phyloP scores from a whole-genome alignment of 2,329 filamentous ascomycete species.

The Emergomyces orientalis region DNA sequence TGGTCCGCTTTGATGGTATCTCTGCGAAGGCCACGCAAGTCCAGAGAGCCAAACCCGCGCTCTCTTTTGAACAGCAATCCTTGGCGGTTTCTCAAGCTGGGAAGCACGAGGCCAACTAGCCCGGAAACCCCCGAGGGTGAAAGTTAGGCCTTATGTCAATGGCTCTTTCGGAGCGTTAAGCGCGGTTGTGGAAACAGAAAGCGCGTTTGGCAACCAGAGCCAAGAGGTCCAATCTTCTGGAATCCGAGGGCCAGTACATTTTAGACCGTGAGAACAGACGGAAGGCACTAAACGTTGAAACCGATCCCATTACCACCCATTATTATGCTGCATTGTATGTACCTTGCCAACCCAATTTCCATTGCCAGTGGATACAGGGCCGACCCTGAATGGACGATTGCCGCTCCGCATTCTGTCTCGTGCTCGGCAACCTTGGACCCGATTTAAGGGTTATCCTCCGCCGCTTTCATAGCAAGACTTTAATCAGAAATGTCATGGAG shows the following conservation, averaged over 20 bases:
- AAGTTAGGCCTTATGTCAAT: background rate
- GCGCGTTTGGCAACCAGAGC: background rate
- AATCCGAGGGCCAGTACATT: background rate
- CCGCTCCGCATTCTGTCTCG: background rate
- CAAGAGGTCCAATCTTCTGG: background rate
- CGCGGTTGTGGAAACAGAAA: background rate
- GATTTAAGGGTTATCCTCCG: background rate
- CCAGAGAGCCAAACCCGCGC: background rate
- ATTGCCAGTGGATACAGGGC: background rate
- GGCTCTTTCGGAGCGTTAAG: background rate
- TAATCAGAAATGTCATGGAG: background rate
- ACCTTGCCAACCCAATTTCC: background rate
- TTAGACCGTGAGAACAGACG: background rate
- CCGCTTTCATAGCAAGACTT: background rate
- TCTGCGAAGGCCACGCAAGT: background rate
- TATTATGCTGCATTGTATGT: background rate
- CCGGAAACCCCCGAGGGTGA: background rate
- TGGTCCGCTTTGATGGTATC: background rate
- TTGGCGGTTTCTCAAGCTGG: background rate
- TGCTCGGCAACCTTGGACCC: background rate
- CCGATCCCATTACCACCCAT: background rate
- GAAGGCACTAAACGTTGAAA: background rate
- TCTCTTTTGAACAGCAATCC: background rate
- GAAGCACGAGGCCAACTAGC: background rate
- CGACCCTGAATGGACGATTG: background rate